Base-by-base conservation (phyloP, 2,329 filamentous ascomycete species). In the Pseudocercospora fijiensis region DNA sequence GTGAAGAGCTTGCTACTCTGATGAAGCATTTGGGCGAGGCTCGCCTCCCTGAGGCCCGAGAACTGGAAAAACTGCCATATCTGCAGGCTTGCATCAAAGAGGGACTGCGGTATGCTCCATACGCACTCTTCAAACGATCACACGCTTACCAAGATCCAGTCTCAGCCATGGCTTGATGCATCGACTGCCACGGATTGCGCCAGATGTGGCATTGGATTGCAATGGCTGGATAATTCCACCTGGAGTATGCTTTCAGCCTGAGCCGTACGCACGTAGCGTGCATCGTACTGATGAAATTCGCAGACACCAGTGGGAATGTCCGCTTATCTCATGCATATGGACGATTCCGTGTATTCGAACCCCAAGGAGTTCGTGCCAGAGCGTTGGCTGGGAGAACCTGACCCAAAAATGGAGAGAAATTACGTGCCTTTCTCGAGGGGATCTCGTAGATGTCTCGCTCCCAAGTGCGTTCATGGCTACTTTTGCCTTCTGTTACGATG, bases 1-100 rank as follows among this genome's bases (percentile, higher is more conserved):
- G 77, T 55, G 63, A 62, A 2, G 81, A 83, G 65, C 65, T 83
- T 7, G 41, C 51, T 5, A 43, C 26, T 10, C 60, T 58, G 5
- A 66, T 68, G 26, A 61, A 59, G 7, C 43, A 57, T 11, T 37
- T 8, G 7, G 16, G 16, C 4, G 53, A 41, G 2, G 26, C 26
- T 10, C 53, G 59, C 16, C n/a, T n/a, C n/a, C 62, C 58, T 6
- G 13, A 16, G 11, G n/a, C 52, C n/a, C 27, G 33, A 49, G 6
- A 41, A n/a, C 57, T 70, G 13, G 65, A 70, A 37, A 52, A 66
- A 28, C 60, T 71, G 16, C 64, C 65, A 2, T 70, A 68, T 61
- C 58, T 70, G 22, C 52, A 58, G 16, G 64, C 66, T 6, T 62
- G 64, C 20, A 62, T 72, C 22, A 37, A 37, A 13, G 30, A 37